Conservation (phyloP, 2,329 filamentous ascomycete genomes). For the Ophiocordyceps polyrhachis-furcata region DNA sequence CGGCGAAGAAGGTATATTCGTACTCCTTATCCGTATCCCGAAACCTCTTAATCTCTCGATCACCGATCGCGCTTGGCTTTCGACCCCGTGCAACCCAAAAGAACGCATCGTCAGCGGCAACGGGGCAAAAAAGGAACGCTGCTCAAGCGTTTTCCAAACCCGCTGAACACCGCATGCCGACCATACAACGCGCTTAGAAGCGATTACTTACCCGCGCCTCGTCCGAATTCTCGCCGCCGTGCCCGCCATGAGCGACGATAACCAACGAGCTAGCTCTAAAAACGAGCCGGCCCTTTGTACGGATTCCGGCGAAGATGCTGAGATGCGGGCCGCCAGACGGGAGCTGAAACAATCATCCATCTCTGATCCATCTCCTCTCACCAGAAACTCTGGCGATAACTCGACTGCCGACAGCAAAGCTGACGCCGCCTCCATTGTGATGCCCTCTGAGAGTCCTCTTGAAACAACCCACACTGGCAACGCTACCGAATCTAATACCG, state of each 20-base stretch:
- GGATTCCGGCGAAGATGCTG: conserved; percentile 37
- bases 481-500: conserved; percentile 13
- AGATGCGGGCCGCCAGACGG: conserved; percentile 42
- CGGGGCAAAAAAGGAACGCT: too few relatives aligned
- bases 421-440: not conserved
- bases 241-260: conserved; percentile 24
- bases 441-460: not conserved
- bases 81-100: too few relatives aligned
- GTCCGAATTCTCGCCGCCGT: not conserved
- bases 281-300: conserved; percentile 7
- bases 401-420: conserved; percentile 7
- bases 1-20: too few relatives aligned
- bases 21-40: too few relatives aligned
- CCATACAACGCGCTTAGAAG: not conserved
- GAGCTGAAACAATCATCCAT: conserved; percentile 47
- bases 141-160: not conserved
- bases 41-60: too few relatives aligned
- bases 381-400: conserved; percentile 1
- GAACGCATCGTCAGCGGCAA: too few relatives aligned
- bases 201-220: not conserved
- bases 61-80: too few relatives aligned
- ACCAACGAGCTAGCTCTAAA: conserved; percentile 21
- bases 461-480: conserved; percentile 13
- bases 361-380: conserved; percentile 24
- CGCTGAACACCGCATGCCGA: not conserved